Conservation (phyloP, 352 stramenopile species). For the Globisporangium middletonii region DNA sequence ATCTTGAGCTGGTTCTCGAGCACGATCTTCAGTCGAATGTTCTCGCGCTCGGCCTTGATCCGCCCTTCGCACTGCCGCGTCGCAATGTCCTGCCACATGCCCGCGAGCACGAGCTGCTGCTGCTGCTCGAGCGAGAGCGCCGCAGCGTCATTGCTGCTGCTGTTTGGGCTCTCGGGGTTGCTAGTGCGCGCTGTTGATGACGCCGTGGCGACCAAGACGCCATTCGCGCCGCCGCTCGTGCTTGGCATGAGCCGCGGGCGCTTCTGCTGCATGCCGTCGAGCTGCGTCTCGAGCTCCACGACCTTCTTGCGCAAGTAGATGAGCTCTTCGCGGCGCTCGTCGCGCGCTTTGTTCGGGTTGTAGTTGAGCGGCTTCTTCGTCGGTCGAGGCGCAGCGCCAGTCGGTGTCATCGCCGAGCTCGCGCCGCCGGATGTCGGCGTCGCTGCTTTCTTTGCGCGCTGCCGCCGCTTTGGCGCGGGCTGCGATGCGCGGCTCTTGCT, state of each 20-base stretch:
- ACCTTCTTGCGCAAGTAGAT: constrained; percentile 21
- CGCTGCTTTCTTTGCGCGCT: background rate
- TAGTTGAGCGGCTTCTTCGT: background rate
- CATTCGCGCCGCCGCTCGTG: too few relatives aligned
- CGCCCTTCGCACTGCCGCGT: constrained; percentile 27
- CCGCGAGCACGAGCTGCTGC: constrained; percentile 12
- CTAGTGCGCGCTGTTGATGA: too few relatives aligned
- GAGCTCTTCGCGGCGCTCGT: constrained; percentile 22
- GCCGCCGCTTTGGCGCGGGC: too few relatives aligned
- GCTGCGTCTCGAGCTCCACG: constrained; percentile 15
- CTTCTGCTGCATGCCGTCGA: constrained; percentile 1
- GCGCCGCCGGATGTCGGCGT: background rate
- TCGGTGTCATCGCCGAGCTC: background rate
- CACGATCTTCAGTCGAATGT: constrained; percentile 16
- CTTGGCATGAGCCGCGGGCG: background rate
- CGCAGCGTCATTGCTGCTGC: background rate
- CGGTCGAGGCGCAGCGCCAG: background rate
- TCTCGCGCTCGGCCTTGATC: constrained; percentile 13
- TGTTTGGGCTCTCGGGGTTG: background rate
- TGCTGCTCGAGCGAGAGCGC: background rate
- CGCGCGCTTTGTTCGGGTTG: constrained; percentile 14
- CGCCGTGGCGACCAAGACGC: too few relatives aligned
- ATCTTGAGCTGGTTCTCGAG: constrained; percentile 18
- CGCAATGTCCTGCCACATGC: constrained; percentile 24
- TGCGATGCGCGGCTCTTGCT: too few relatives aligned